Evolutionary conservation across 169 alveolate genomes (phyloP), one percentile per base, ranked within the genome.

Genomic region (Plasmodium chabaudi): DNA sequence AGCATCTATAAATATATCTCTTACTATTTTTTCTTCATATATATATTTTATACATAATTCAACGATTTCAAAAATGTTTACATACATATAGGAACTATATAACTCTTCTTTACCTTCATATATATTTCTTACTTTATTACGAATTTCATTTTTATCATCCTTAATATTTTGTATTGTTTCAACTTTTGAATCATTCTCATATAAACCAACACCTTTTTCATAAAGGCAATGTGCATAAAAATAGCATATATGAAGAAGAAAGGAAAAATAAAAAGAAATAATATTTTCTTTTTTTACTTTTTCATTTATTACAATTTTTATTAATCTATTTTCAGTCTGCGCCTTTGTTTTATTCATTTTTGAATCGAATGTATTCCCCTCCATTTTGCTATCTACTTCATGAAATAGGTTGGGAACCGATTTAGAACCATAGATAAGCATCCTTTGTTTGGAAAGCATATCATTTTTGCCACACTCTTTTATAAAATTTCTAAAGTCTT

Each of bases 61-160:
- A 13, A 77, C n/a, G 9, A 77, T 69, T 17, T 77, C 88, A 34
- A 77, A n/a, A 42, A n/a, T 77, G 53, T 77, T 77, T 56, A 77
- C 68, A 34, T 46, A 69, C 6, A 77, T 65, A 21, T 25, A 44
- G 2, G 59, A 5, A 13, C 34, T 65, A 69, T 55, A 77, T 9
- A 64, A 57, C 10, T 12, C 46, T 0, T 15, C 15, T 25, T 57
- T 17, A 47, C 0, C 13, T 44, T 77, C 27, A 34, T 71, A 19
- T 5, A 21, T 44, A 1, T 47, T 44, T 3, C 19, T 51, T 51
- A 25, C 49, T 51, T 47, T 19, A 65, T 10, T 39, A 47, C 2
- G 1, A 47, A 21, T 10, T 23, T 49, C 47, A 44, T 23, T 25
- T 46, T 49, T 23, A 1, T 27, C 5, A 1, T 69, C 19, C 3